These are phyloP conservation scores for Myotisia sp. DNA, from an alignment of 2,329 filamentous ascomycete genomes.

Conservation along the genomic window DNA sequence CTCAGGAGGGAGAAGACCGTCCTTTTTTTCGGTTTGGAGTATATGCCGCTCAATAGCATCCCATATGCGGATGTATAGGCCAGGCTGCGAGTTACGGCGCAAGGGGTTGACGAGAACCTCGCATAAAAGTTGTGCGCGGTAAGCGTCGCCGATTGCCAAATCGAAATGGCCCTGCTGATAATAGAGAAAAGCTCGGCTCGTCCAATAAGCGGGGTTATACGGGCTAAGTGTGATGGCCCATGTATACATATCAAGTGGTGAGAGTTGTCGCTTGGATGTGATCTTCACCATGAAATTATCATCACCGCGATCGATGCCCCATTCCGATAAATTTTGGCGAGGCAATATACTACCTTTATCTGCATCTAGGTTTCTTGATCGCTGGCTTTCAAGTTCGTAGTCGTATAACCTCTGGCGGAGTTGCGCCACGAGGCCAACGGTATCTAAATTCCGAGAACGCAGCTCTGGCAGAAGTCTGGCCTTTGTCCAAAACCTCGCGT, in stretches of 20 bases:
- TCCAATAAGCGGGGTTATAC: conserved; percentile 27
- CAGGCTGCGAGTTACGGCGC: conserved; percentile 15
- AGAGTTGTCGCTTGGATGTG: conserved; percentile 9
- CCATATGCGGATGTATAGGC: conserved; percentile 19
- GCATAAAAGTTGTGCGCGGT: conserved; percentile 22
- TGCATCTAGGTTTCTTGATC: conserved; percentile 1
- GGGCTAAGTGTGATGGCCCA: conserved; percentile 22
- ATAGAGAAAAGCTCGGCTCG: conserved; percentile 23
- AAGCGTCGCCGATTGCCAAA: conserved; percentile 25
- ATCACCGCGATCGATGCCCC: conserved; percentile 14
- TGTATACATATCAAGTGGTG: conserved; percentile 25
- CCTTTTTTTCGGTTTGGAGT: conserved; percentile 10
- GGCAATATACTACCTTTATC: conserved; percentile 13
- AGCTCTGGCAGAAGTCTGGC: conserved; percentile 12
- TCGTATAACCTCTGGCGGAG: conserved; percentile 15
- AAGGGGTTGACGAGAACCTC: conserved; percentile 17
- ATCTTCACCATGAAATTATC: conserved; percentile 13
- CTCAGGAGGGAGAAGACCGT: conserved; percentile 8
- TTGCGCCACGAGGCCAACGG: conserved; percentile 7
- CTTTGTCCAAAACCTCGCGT: conserved; percentile 12
- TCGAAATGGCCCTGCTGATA: conserved; percentile 22
- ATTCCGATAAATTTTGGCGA: conserved; percentile 18
- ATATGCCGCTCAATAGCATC: conserved; percentile 24
- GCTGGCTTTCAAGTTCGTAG: conserved; percentile 9
- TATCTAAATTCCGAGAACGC: conserved; percentile 9